Evolutionary conservation across 768 basidiomycete genomes (phyloP).

Genomic region (Mycena metata): DNA sequence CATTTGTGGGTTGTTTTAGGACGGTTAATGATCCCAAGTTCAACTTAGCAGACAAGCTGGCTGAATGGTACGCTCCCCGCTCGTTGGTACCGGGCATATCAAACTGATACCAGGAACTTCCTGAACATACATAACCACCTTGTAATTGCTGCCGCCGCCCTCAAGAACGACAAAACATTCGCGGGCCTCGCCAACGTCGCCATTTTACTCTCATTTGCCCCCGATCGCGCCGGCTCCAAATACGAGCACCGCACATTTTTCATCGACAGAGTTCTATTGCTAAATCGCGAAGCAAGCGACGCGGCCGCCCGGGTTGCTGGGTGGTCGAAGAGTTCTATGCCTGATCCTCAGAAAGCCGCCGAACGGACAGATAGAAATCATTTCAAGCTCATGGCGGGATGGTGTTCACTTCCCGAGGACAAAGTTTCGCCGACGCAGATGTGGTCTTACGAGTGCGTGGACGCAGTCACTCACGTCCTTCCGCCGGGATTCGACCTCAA

Average conservation of each 20-base stretch:
- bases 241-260: conserved; percentile 17
- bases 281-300: background rate
- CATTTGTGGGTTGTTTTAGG: no score
- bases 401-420: background rate
- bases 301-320: background rate
- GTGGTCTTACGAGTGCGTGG: background rate
- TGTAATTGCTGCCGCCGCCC: conserved; percentile 11
- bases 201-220: background rate
- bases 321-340: background rate
- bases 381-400: conserved; percentile 9
- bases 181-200: conserved; percentile 10
- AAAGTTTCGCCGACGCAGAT: background rate
- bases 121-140: conserved; percentile 14
- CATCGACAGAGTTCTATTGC: conserved; percentile 7
- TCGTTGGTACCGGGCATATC: no score
- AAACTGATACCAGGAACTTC: conserved; percentile 22
- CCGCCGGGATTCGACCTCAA: conserved; percentile 1
- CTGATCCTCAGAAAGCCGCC: background rate
- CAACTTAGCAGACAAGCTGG: background rate
- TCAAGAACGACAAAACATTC: conserved; percentile 14
- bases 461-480: background rate
- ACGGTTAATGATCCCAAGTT: conserved; percentile 21
- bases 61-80: background rate
- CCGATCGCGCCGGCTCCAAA: conserved; percentile 16
- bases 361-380: background rate